Conservation (phyloP, 108 stramenopile genomes). For the Stephanodiscus minutulus region DNA sequence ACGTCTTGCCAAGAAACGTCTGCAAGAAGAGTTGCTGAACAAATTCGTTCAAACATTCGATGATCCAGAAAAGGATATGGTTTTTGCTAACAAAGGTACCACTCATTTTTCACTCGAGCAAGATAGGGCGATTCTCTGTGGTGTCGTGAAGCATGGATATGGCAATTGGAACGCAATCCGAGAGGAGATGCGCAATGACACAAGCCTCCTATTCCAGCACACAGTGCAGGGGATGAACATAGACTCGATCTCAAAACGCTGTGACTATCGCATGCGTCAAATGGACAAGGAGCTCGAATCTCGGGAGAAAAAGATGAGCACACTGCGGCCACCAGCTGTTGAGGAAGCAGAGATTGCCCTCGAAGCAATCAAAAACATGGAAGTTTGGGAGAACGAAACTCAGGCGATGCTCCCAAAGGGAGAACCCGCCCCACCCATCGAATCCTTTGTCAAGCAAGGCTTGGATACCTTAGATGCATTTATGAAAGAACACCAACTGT, state of each 20-base stretch:
- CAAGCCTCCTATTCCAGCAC: conserved; percentile 79
- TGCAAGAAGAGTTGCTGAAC: conserved; percentile 62
- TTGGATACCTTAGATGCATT: conserved; percentile 55
- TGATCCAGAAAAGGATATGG: conserved; percentile 81
- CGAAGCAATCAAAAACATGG: conserved; percentile 74
- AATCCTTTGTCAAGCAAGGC: conserved; percentile 51
- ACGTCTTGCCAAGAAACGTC: conserved; percentile 72
- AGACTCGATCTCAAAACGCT: conserved; percentile 80
- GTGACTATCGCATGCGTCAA: conserved; percentile 89
- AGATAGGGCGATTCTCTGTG: conserved; percentile 87
- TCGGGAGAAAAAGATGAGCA: conserved; percentile 77
- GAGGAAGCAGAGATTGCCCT: conserved; percentile 78
- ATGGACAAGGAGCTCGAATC: conserved; percentile 89
- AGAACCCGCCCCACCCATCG: conserved; percentile 48
- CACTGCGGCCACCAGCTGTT: conserved; percentile 65
- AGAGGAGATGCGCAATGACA: conserved; percentile 71
- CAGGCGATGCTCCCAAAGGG: conserved; percentile 64
- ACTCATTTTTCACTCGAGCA: conserved; percentile 85
- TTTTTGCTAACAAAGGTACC: conserved; percentile 89
- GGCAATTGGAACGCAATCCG: conserved; percentile 88
- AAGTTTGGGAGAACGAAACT: conserved; percentile 75
- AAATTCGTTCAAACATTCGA: conserved; percentile 86
- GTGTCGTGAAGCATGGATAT: conserved; percentile 84
- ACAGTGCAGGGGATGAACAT: conserved; percentile 88
- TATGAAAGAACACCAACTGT: conserved; percentile 62